Conservation (phyloP, 164 flowering plant genomes). For the Magnolia officinalis region DNA sequence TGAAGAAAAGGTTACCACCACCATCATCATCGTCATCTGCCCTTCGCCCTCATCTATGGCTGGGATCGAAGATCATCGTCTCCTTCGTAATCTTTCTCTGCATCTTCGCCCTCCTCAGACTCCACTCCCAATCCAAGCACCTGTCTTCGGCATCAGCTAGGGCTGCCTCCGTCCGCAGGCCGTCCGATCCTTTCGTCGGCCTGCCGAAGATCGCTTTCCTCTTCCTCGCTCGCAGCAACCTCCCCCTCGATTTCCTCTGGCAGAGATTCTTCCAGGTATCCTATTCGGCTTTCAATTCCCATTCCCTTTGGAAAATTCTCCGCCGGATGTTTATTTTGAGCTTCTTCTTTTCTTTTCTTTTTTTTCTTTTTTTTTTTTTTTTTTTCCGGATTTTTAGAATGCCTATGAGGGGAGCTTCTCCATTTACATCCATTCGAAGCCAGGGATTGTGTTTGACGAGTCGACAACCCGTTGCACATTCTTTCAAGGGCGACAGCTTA, state of each 20-base stretch:
- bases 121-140: constrained; percentile 27
- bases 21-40: not conserved
- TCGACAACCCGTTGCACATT: constrained; percentile 58
- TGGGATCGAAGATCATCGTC: constrained; percentile 47
- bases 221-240: constrained; percentile 58
- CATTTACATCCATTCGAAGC: constrained; percentile 74
- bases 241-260: constrained; percentile 98
- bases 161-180: not conserved
- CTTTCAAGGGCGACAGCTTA: constrained; percentile 69
- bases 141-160: not conserved
- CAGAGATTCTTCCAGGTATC: constrained; percentile 50
- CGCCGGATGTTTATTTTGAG: not conserved
- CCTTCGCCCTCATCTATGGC: not conserved
- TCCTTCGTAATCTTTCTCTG: constrained; percentile 36
- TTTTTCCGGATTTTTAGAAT: constrained; percentile 15
- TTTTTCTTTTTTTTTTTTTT: not conserved
- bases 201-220: constrained; percentile 74
- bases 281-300: not conserved
- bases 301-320: not conserved
- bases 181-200: constrained; percentile 28
- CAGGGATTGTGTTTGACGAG: constrained; percentile 79
- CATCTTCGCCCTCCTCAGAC: constrained; percentile 35
- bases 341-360: not conserved
- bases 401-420: constrained; percentile 58
- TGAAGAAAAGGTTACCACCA: not conserved